Evolutionary conservation across 2,329 filamentous ascomycete genomes (phyloP), one percentile per base, ranked within the genome.

Genomic region (Aspergillus phoenicis): DNA sequence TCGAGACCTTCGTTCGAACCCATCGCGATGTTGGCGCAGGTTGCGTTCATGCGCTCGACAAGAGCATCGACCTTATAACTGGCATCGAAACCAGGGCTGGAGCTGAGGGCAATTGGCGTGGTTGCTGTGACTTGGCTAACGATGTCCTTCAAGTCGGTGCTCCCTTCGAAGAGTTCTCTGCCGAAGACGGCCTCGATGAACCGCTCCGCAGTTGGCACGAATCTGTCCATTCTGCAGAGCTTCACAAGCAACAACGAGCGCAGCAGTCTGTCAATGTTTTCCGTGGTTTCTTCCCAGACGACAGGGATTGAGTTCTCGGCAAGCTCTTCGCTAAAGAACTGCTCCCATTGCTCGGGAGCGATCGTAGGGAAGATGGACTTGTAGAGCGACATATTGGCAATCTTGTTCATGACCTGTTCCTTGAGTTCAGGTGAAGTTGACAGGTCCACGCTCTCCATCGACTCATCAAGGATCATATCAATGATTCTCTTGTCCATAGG

Each of bases 31-130:
- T 97, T 97, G 61, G 93, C 93, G 80, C 95, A 99, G 58, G 86
- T 88, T 55, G 91, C 89, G 61, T 87, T 86, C 75, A 87, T 89
- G 67, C 91, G 87, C 77, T 97, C 91, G 30, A 98, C 96, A 57
- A 99, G 84, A 63, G 89, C 92, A 76, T 99, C 95, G 62, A 99
- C 95, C 83, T 99, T 99, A 87, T 98, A 99, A 75, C 92, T 97
- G 57, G 96, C 96, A 77, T 99, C 95, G 75, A 99, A 99, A 39
- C 95, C 95, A 62, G 94, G 93, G 71, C 90, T 97, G 5, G 95
- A 99, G 70, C 94, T 94, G 38, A 99, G 85, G 3, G 95, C 90
- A 67, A 99, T 91, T 8, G 95, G 95, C 2, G 91, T 88, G 33
- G 88, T 91, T 30, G 94, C 88, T 5, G 89, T 89, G 56, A 97